These are phyloP conservation scores for Lyophyllum atratum DNA, from an alignment of 768 basidiomycete species.

Conservation along the genomic window DNA sequence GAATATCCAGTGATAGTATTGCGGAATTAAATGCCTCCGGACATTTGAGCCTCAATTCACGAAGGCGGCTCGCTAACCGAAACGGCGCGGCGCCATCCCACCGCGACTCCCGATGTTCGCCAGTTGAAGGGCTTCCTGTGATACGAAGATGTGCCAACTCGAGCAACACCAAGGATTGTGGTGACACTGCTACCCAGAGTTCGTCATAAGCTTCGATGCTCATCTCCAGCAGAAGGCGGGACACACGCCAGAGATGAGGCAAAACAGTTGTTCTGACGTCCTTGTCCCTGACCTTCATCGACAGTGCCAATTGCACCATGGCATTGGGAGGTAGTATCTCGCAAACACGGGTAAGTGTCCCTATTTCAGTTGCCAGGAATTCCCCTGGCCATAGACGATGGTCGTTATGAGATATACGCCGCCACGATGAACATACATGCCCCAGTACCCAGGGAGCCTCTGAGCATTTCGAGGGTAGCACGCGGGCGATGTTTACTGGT, in stretches of 20 bases:
- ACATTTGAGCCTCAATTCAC: not conserved
- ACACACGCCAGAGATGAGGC: constrained; percentile 10
- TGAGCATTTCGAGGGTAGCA: not conserved
- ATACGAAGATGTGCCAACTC: not conserved
- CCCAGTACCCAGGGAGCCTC: constrained; percentile 10
- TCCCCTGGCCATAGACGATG: constrained; percentile 7
- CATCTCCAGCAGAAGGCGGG: constrained; percentile 1
- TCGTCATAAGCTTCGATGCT: not conserved
- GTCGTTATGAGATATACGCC: constrained; percentile 7
- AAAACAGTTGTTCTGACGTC: not conserved
- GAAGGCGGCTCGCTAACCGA: not conserved
- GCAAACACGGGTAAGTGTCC: not conserved
- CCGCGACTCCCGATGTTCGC: not conserved
- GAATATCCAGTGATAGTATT: not conserved
- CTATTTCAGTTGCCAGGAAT: not conserved
- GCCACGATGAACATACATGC: constrained; percentile 11
- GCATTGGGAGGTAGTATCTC: constrained; percentile 12
- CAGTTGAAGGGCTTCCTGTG: not conserved
- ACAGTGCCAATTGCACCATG: not conserved
- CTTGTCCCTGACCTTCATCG: not conserved
- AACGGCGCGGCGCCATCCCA: not conserved
- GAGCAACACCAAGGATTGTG: constrained; percentile 4
- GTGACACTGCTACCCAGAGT: not conserved
- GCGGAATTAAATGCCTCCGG: not conserved
- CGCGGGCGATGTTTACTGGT: not conserved